These are phyloP conservation scores for Geotrichum restrictum DNA, from an alignment of 1,139 yeast genomes.

Conservation along the genomic window DNA sequence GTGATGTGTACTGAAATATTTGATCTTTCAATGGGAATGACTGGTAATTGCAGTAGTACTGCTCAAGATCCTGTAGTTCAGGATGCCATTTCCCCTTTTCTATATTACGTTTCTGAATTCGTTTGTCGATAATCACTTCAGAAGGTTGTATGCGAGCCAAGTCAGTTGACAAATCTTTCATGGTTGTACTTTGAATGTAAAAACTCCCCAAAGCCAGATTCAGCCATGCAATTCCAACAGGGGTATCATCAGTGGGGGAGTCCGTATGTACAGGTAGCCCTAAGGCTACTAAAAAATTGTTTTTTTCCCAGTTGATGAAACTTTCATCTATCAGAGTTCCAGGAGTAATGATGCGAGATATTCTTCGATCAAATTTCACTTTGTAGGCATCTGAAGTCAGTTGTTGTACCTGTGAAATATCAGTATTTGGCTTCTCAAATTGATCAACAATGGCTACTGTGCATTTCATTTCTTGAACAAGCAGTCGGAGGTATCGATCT, in stretches of 20 bases:
- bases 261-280: slow-evolving; percentile 27
- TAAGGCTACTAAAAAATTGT: slow-evolving; percentile 67
- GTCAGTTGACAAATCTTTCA: slow-evolving; percentile 54
- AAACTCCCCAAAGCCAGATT: slow-evolving; percentile 83
- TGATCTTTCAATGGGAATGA: slow-evolving; percentile 35
- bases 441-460: slow-evolving; percentile 85
- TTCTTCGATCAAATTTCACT: slow-evolving; percentile 57
- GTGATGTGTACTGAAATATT: slow-evolving; percentile 24
- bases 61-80: slow-evolving; percentile 57
- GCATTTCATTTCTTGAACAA: slow-evolving; percentile 64
- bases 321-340: slow-evolving; percentile 91
- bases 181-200: slow-evolving; percentile 58
- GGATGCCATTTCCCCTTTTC: slow-evolving; percentile 53
- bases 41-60: slow-evolving; percentile 59
- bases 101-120: slow-evolving; percentile 27
- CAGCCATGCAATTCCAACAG: slow-evolving; percentile 79
- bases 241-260: slow-evolving; percentile 37
- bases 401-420: background rate
- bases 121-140: slow-evolving; percentile 54
- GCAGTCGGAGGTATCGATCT: slow-evolving; percentile 64
- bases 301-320: slow-evolving; percentile 65
- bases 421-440: slow-evolving; percentile 27
- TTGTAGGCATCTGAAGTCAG: slow-evolving; percentile 10
- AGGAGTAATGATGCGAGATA: slow-evolving; percentile 80
- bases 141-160: slow-evolving; percentile 63